phyloP scores from a whole-genome alignment of 2,329 filamentous ascomycete genomes.

The Cordyceps cicadae region DNA sequence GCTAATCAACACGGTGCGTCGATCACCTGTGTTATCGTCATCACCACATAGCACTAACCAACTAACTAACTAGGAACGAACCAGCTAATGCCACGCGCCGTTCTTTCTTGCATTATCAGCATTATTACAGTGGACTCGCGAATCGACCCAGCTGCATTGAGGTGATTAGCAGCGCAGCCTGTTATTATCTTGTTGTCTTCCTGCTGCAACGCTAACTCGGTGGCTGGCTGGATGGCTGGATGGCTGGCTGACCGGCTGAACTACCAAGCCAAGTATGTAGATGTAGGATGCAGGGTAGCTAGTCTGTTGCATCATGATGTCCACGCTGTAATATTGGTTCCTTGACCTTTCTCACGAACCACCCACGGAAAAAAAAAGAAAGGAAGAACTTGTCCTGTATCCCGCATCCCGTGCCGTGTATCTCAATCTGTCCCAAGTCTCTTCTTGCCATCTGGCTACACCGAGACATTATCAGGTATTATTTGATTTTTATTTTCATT shows the following conservation, averaged over 20 bases:
- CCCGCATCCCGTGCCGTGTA: no score
- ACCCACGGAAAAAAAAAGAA: neutral
- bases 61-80: no score
- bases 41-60: neutral
- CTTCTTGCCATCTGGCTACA: neutral
- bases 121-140: slow-evolving; percentile 2
- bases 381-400: neutral
- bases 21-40: neutral
- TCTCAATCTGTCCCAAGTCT: no score
- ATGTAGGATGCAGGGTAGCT: neutral
- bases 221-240: neutral
- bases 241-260: neutral
- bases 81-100: neutral
- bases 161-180: neutral
- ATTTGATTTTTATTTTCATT: no score
- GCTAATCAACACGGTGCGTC: neutral
- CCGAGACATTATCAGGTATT: neutral
- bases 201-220: neutral
- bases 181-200: neutral
- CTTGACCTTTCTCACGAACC: neutral
- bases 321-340: neutral
- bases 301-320: neutral
- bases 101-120: neutral
- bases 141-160: neutral
- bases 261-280: neutral